Evolutionary conservation across 306 rosid species (phyloP).

Genomic region (Calophaca sinica): DNA sequence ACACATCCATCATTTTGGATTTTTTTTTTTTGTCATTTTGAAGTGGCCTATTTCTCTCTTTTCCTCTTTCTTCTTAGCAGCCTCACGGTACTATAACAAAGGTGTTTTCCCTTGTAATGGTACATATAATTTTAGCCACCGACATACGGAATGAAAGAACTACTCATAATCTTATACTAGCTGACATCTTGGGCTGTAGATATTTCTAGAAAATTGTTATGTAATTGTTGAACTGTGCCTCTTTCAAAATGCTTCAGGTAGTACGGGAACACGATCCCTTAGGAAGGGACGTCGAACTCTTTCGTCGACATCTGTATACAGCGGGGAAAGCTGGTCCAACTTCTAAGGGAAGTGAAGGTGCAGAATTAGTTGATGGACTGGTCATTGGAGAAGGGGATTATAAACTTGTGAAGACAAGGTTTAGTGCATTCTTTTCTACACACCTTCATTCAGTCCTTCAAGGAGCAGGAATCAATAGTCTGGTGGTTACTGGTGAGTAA

Average conservation of each 20-base stretch:
- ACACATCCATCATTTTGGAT: slow-evolving; percentile 1
- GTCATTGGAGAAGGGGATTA: slow-evolving; percentile 83
- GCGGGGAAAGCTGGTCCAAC: slow-evolving; percentile 64
- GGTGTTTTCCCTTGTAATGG: slow-evolving; percentile 8
- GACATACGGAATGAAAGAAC: too few species aligned
- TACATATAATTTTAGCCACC: neutral
- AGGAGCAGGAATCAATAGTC: slow-evolving; percentile 63
- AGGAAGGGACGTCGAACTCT: slow-evolving; percentile 92
- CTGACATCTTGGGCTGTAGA: slow-evolving; percentile 12
- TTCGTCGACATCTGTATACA: slow-evolving; percentile 72
- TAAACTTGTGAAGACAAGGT: slow-evolving; percentile 83
- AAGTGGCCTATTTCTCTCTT: neutral
- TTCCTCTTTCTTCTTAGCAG: neutral
- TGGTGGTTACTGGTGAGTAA: slow-evolving; percentile 74
- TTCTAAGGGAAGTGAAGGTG: slow-evolving; percentile 68
- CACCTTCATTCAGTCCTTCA: slow-evolving; percentile 81
- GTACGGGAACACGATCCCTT: slow-evolving; percentile 86
- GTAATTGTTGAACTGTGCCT: slow-evolving; percentile 4
- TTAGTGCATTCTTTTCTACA: slow-evolving; percentile 91
- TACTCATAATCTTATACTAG: neutral
- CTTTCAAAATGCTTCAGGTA: slow-evolving; percentile 56
- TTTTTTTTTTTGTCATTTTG: slow-evolving; percentile 1
- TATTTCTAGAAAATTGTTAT: slow-evolving; percentile 24
- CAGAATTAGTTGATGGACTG: slow-evolving; percentile 81
- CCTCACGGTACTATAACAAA: slow-evolving; percentile 5